Evolutionary conservation across 2,329 filamentous ascomycete genomes (phyloP).

Genomic region (Aureobasidium sp.): DNA sequence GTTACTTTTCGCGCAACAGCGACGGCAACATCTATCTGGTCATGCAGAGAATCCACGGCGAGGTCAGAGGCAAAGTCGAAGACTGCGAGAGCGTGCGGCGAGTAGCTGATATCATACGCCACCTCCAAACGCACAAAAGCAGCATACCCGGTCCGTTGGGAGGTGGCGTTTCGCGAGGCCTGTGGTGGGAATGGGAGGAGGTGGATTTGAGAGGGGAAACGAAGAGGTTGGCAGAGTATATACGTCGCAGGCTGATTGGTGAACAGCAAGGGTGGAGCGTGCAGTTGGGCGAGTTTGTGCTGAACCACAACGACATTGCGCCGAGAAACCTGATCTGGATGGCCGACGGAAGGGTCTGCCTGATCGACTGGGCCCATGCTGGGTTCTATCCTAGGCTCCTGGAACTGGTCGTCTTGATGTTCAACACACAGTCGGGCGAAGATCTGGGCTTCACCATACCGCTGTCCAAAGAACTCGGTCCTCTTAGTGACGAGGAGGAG

Average conservation of each 20-base stretch:
- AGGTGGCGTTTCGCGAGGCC: background rate
- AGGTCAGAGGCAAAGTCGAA: background rate
- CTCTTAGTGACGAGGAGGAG: background rate
- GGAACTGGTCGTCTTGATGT: conserved; percentile 7
- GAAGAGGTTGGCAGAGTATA: background rate
- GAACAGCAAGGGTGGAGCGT: conserved; percentile 25
- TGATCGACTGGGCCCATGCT: conserved; percentile 18
- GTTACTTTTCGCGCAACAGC: background rate
- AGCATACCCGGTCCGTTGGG: background rate
- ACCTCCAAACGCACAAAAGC: background rate
- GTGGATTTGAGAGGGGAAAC: background rate
- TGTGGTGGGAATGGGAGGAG: background rate
- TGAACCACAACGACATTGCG: conserved; percentile 20
- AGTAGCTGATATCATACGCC: background rate
- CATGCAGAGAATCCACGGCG: background rate
- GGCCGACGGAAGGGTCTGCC: conserved; percentile 16
- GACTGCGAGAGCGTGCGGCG: background rate
- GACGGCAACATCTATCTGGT: background rate
- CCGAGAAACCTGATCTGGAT: conserved; percentile 19
- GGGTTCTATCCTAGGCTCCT: conserved; percentile 18
- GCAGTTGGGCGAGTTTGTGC: conserved; percentile 10
- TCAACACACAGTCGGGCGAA: background rate
- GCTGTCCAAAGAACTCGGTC: background rate
- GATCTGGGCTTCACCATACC: background rate
- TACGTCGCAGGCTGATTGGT: background rate